These are phyloP conservation scores for Trichoderma guizhouense DNA, from an alignment of 2,329 filamentous ascomycete genomes.

Conservation along the genomic window DNA sequence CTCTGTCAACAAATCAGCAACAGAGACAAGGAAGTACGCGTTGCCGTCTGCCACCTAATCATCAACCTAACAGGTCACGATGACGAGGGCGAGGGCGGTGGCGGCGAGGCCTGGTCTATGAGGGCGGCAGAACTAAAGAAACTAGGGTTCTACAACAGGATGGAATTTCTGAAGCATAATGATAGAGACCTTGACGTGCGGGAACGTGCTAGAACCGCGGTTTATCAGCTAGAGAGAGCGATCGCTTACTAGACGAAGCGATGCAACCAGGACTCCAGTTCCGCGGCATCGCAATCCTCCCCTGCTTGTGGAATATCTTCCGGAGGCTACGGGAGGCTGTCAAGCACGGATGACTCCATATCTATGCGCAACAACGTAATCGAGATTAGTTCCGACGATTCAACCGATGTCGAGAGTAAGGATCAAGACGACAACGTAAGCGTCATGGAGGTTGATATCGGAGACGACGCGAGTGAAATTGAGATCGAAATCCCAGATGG, in stretches of 20 bases:
- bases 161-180: slow-evolving; percentile 57
- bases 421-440: background rate
- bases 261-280: background rate
- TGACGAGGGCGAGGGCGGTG: slow-evolving; percentile 56
- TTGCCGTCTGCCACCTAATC: slow-evolving; percentile 77
- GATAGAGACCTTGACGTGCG: slow-evolving; percentile 79
- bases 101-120: slow-evolving; percentile 53
- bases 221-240: slow-evolving; percentile 64
- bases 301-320: too few species aligned
- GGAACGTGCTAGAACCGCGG: slow-evolving; percentile 77
- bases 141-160: slow-evolving; percentile 66
- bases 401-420: background rate
- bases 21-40: slow-evolving; percentile 68
- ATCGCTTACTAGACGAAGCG: slow-evolving; percentile 23
- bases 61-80: slow-evolving; percentile 85
- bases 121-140: slow-evolving; percentile 67
- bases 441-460: background rate
- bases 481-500: background rate
- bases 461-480: background rate
- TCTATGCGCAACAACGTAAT: background rate
- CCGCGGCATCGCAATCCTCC: too few species aligned
- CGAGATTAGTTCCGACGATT: background rate
- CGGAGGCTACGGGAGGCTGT: background rate
- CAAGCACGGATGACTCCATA: background rate
- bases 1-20: slow-evolving; percentile 72